Conservation (phyloP, 257 asterid genomes). For the Nicotiana knightiana region DNA sequence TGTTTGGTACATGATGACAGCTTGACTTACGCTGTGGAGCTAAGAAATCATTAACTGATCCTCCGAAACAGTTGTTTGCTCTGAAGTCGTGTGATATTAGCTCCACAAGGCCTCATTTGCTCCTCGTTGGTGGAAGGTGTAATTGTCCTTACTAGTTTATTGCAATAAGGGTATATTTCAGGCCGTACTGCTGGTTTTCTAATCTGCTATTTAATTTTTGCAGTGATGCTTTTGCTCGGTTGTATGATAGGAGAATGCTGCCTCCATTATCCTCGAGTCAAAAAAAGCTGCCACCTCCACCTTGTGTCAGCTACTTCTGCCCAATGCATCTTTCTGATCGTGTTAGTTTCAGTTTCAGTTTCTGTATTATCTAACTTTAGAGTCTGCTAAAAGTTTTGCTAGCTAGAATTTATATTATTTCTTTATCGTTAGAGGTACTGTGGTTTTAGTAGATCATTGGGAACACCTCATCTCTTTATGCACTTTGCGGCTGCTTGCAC, state of each 20-base stretch:
- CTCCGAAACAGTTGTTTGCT: conserved; percentile 71
- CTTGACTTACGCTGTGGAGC: conserved; percentile 93
- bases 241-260: conserved; percentile 96
- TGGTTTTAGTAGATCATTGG: neutral
- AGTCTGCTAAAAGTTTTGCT: neutral
- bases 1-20: conserved; percentile 36
- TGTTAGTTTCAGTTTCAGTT: conserved; percentile 38
- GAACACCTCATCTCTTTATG: neutral
- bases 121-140: conserved; percentile 98
- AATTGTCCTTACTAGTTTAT: neutral
- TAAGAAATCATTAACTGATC: conserved; percentile 74
- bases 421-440: neutral
- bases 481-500: neutral
- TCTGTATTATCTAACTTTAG: neutral
- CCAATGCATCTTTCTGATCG: conserved; percentile 94
- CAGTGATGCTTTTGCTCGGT: conserved; percentile 97
- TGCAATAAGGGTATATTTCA: neutral
- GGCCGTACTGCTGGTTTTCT: neutral
- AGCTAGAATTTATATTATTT: neutral
- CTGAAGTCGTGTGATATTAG: conserved; percentile 94
- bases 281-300: conserved; percentile 77
- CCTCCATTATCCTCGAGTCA: conserved; percentile 91
- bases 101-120: conserved; percentile 86
- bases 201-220: conserved; percentile 22
- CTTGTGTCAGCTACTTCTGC: conserved; percentile 84